Conservation (phyloP, 345 rosid species). For the Populus nigra region DNA sequence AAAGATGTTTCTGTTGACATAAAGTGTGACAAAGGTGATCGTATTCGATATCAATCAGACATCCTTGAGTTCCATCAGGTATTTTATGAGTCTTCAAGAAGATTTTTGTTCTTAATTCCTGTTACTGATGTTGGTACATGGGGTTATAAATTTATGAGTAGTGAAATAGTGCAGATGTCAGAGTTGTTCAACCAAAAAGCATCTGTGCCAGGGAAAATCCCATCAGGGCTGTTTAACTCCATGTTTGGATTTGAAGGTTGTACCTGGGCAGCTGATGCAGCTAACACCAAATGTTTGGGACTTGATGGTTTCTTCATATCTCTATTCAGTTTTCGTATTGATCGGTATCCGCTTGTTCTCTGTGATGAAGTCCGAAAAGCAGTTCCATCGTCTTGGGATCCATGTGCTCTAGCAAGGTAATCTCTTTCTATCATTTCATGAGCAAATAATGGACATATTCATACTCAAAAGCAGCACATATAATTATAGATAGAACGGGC, state of each 20-base stretch:
- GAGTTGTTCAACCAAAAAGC: constrained; percentile 69
- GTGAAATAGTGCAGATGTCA: constrained; percentile 63
- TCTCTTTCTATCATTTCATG: background rate
- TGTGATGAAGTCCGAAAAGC: constrained; percentile 58
- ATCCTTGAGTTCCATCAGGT: constrained; percentile 82
- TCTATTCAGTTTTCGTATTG: constrained; percentile 56
- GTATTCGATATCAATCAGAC: constrained; percentile 68
- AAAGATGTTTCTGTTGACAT: constrained; percentile 63
- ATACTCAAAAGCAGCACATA: background rate
- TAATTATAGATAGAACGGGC: background rate
- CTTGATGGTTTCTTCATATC: constrained; percentile 64
- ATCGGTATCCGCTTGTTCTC: constrained; percentile 67
- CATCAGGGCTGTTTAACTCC: constrained; percentile 71
- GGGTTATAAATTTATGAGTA: background rate
- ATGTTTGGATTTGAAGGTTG: constrained; percentile 69
- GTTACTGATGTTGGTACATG: background rate
- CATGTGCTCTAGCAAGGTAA: constrained; percentile 67
- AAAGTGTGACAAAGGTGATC: constrained; percentile 88
- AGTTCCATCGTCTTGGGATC: constrained; percentile 86
- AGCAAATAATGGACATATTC: background rate
- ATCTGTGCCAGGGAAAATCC: constrained; percentile 69
- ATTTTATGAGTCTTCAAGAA: background rate
- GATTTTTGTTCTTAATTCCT: background rate
- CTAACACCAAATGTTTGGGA: constrained; percentile 58
- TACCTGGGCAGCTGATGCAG: constrained; percentile 77